Conservation (phyloP, 2,329 filamentous ascomycete species). For the Fusarium transvaalense region DNA sequence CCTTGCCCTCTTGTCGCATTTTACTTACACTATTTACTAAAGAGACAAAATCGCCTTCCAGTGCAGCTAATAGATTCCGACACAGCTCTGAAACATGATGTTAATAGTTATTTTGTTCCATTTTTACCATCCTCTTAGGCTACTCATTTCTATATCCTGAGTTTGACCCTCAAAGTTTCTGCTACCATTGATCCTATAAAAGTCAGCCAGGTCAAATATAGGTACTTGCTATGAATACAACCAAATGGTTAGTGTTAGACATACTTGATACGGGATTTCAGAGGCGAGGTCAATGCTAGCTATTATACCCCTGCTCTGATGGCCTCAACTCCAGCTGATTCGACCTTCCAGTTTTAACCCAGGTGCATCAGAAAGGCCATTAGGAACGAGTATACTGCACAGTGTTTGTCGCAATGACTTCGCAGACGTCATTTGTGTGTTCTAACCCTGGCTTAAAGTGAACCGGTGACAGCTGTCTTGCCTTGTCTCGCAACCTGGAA, state of each 20-base stretch:
- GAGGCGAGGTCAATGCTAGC: background rate
- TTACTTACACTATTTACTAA: no score
- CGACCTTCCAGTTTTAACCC: background rate
- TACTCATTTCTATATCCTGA: no score
- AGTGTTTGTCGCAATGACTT: constrained; percentile 12
- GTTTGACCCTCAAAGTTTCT: no score
- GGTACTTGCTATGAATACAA: background rate
- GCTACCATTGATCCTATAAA: no score
- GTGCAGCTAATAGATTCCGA: no score
- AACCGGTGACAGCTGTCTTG: constrained; percentile 1
- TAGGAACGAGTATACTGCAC: constrained; percentile 1
- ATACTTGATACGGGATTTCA: background rate
- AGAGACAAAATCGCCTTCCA: no score
- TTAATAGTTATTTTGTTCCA: no score
- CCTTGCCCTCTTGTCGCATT: no score
- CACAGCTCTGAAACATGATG: no score
- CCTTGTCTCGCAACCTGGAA: background rate
- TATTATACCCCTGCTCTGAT: background rate
- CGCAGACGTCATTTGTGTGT: constrained; percentile 9
- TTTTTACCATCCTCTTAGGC: no score
- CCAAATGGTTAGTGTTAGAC: no score
- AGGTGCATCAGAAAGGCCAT: background rate
- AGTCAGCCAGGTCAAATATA: no score
- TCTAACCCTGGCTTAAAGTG: background rate
- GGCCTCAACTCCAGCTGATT: background rate